These are phyloP conservation scores for Wickerhamiella azyma DNA, from an alignment of 805 yeast genomes.

Conservation along the genomic window DNA sequence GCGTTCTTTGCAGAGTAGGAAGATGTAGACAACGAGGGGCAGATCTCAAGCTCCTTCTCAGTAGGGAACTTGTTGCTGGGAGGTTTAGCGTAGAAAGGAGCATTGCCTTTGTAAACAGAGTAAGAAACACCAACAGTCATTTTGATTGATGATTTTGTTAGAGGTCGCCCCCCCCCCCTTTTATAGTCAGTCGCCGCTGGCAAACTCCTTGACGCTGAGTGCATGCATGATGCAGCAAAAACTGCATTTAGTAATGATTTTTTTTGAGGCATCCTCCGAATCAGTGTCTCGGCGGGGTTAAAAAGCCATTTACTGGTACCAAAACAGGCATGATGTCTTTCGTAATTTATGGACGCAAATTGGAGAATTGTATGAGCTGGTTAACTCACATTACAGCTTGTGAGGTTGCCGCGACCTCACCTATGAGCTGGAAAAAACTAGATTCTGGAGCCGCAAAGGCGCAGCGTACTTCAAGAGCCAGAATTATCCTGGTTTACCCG, in stretches of 20 bases:
- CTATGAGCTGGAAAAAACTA: too few relatives aligned
- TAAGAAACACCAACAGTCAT: conserved; percentile 7
- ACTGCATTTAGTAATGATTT: background rate
- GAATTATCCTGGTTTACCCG: too few relatives aligned
- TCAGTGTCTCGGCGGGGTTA: too few relatives aligned
- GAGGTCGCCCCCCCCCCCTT: background rate
- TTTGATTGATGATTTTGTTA: background rate
- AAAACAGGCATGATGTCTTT: too few relatives aligned
- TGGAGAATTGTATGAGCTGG: too few relatives aligned
- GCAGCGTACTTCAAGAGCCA: too few relatives aligned
- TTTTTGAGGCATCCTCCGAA: background rate
- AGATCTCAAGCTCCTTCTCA: conserved; percentile 1
- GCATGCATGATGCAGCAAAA: background rate
- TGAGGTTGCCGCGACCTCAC: too few relatives aligned
- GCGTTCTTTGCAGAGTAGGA: background rate
- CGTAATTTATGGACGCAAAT: too few relatives aligned
- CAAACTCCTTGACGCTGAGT: background rate
- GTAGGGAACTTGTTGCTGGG: conserved; percentile 8
- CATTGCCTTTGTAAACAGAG: conserved; percentile 7
- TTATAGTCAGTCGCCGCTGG: background rate
- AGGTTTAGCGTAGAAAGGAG: conserved; percentile 6
- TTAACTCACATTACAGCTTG: too few relatives aligned
- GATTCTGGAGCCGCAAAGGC: too few relatives aligned
- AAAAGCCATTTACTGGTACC: too few relatives aligned
- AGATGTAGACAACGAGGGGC: conserved; percentile 6